Evolutionary conservation across 1,139 yeast species (phyloP).

Genomic region (Yamadazyma atmosphaerica): DNA sequence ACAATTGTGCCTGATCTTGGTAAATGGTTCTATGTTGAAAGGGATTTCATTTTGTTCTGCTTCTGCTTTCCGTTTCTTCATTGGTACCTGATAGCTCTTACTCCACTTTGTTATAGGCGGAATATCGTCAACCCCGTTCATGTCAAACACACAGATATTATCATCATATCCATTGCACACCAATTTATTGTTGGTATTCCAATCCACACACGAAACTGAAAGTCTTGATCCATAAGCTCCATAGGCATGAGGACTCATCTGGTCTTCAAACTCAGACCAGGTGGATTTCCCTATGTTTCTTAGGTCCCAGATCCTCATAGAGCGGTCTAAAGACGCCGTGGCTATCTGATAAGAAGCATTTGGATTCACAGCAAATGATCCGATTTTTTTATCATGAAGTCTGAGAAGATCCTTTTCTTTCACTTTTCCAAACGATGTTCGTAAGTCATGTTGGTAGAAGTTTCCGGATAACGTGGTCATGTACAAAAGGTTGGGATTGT

Average conservation of each 20-base stretch:
- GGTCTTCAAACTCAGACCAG: constrained; percentile 39
- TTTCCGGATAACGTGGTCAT: constrained; percentile 80
- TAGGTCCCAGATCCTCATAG: constrained; percentile 84
- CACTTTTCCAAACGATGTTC: constrained; percentile 43
- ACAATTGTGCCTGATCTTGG: constrained; percentile 79
- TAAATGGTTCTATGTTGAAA: constrained; percentile 50
- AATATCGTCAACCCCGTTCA: constrained; percentile 19
- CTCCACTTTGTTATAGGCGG: constrained; percentile 30
- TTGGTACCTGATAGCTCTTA: constrained; percentile 18
- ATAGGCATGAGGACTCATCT: constrained; percentile 50
- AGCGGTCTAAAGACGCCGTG: constrained; percentile 85
- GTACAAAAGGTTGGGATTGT: constrained; percentile 54
- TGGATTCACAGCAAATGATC: constrained; percentile 83
- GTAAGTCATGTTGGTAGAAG: constrained; percentile 66
- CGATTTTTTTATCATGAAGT: constrained; percentile 86
- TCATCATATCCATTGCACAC: constrained; percentile 96
- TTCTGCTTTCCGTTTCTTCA: constrained; percentile 15
- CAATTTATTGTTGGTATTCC: constrained; percentile 73
- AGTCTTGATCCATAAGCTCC: constrained; percentile 72
- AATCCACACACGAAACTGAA: constrained; percentile 83
- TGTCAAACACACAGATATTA: constrained; percentile 57
- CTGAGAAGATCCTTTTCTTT: constrained; percentile 43
- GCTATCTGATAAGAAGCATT: constrained; percentile 58
- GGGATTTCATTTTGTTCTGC: constrained; percentile 22
- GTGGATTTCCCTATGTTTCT: constrained; percentile 47